Percentiles rank a stretch among this genome's conserved stretches.
Evolutionary conservation across 2,329 filamentous ascomycete genomes (phyloP).

Genomic region (Aspergillus bombycis): DNA sequence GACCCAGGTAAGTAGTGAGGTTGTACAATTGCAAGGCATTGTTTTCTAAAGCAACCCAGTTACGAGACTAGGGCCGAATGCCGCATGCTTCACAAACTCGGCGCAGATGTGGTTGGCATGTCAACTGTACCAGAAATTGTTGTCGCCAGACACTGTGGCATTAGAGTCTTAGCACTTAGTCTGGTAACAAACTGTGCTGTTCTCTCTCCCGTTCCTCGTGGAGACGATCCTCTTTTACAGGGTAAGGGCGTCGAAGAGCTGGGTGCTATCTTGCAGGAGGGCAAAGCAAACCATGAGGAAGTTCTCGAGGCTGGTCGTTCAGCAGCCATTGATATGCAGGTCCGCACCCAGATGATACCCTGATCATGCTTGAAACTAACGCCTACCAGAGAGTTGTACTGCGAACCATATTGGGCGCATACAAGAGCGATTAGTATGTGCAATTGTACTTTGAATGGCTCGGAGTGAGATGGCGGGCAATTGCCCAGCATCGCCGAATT

Average conservation of each 20-base stretch:
- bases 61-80: conserved; percentile 70
- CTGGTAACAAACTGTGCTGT: conserved; percentile 68
- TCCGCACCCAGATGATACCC: conserved; percentile 29
- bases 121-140: conserved; percentile 71
- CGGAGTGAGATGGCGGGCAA: too few species aligned
- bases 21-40: neutral
- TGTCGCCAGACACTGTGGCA: conserved; percentile 65
- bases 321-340: conserved; percentile 67
- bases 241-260: conserved; percentile 55
- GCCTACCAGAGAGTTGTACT: conserved; percentile 39
- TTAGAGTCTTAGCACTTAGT: conserved; percentile 66
- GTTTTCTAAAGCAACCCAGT: conserved; percentile 32
- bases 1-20: conserved; percentile 55
- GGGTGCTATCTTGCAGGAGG: conserved; percentile 58
- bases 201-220: conserved; percentile 60
- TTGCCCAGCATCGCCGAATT: neutral
- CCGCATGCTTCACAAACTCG: conserved; percentile 61
- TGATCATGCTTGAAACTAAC: conserved; percentile 22
- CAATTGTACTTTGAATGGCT: neutral
- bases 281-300: conserved; percentile 67
- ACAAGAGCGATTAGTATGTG: conserved; percentile 17
- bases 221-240: conserved; percentile 59
- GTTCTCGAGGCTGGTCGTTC: conserved; percentile 64
- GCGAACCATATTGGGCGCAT: conserved; percentile 35
- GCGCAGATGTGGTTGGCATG: conserved; percentile 73